Evolutionary conservation across 345 rosid genomes (phyloP), one percentile per base, ranked within the genome.

Genomic region (Rhizophora mangle): DNA sequence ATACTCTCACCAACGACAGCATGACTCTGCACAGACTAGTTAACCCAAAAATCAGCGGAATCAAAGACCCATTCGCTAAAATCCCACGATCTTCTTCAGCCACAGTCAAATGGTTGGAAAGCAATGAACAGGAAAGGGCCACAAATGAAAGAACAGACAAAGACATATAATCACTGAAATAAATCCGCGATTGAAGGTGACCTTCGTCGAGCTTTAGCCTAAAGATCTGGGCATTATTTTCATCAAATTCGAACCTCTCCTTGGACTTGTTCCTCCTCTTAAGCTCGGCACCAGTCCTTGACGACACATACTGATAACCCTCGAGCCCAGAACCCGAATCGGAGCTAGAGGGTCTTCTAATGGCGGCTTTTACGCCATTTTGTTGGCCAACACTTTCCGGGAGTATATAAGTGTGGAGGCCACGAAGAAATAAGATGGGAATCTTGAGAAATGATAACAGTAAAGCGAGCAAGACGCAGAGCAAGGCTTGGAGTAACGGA

Each of bases 151-250:
- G 75, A 32, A 81, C 72, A 58, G 88, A 91, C 4, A 81, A 79
- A 20, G 73, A 74, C 34, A 78, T 76, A 63, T 91, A 89, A 46
- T 88, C 93, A 1, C 68, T 55, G 87, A 80, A 91, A 60, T 80
- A 89, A 62, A 94, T 76, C 26, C 95, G 82, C 19, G 96, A 78
- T 71, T 80, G 88, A 67, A 91, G 93, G 73, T 88, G 96, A 61
- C 72, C 84, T 62, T 88, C 84, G 49, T 94, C 98, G 67, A 94
- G 97, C 71, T 85, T 94, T 49, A 94, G 75, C 46, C 97, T 76
- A 70, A 94, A 92, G 90, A 90, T 92, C 95, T 90, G 98, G 30
- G 98, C 98, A 68, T 88, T 88, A 83, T 68, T 82, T 63, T 92
- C 98, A 76, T 89, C 98, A 79, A 92, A 92, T 70, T 92, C 94